Percentiles rank a stretch among this genome's conserved stretches.
Evolutionary conservation across 1,284 basidiomycete genomes (phyloP).

Genomic region (Amylostereum areolatum): DNA sequence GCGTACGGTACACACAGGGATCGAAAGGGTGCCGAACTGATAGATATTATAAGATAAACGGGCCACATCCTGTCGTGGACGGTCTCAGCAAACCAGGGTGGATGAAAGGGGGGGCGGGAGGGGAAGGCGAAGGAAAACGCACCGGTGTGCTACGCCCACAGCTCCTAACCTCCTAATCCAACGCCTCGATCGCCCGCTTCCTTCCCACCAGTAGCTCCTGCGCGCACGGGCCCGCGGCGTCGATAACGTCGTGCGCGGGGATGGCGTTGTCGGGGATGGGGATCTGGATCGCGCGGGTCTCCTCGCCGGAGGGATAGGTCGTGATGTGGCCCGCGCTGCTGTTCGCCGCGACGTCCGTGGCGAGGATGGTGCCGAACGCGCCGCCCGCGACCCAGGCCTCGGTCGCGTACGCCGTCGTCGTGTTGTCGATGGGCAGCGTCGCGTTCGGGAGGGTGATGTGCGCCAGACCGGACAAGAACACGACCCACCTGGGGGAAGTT

Average conservation of each 20-base stretch:
- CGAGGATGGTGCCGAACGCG: conserved; percentile 15
- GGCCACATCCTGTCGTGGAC: too few species aligned
- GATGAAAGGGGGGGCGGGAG: too few species aligned
- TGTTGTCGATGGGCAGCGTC: background rate
- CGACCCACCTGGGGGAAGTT: conserved; percentile 13
- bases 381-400: conserved; percentile 16
- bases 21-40: too few species aligned
- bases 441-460: conserved; percentile 17
- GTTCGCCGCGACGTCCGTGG: conserved; percentile 12
- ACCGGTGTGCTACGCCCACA: too few species aligned
- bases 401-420: background rate
- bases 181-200: conserved; percentile 1
- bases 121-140: too few species aligned
- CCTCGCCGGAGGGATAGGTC: conserved; percentile 10
- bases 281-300: conserved; percentile 14
- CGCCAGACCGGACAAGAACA: conserved; percentile 18
- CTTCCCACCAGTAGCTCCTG: background rate
- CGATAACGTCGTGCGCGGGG: conserved; percentile 10
- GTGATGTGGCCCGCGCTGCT: conserved; percentile 12
- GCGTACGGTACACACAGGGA: too few species aligned
- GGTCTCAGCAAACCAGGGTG: too few species aligned
- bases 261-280: conserved; percentile 11
- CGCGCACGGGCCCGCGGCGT: conserved; percentile 10
- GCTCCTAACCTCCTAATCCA: conserved; percentile 4
- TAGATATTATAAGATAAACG: too few species aligned